Evolutionary conservation across 768 basidiomycete genomes (phyloP).

Genomic region (Lanmaoa rubissima): DNA sequence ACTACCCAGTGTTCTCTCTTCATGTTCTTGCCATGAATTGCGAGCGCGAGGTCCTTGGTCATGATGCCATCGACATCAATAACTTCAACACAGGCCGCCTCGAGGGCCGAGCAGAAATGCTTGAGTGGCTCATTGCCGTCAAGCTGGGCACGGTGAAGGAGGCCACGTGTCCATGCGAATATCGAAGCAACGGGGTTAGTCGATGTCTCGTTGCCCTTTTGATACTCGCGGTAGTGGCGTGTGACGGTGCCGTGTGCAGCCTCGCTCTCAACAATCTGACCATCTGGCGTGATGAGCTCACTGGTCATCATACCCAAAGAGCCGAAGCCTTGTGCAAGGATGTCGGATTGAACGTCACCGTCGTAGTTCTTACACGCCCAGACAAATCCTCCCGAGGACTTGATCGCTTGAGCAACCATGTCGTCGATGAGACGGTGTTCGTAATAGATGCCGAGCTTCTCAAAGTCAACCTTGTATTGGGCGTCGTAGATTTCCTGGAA

Average conservation of each 20-base stretch:
- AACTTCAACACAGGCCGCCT: slow-evolving; percentile 85
- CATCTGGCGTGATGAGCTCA: slow-evolving; percentile 94
- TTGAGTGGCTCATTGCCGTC: slow-evolving; percentile 76
- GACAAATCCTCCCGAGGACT: slow-evolving; percentile 90
- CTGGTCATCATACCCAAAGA: slow-evolving; percentile 97
- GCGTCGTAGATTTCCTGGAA: slow-evolving; percentile 94
- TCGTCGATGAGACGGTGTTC: slow-evolving; percentile 98
- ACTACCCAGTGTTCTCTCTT: slow-evolving; percentile 96
- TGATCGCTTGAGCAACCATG: slow-evolving; percentile 98
- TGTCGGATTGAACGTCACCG: slow-evolving; percentile 86
- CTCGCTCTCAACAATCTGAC: slow-evolving; percentile 88
- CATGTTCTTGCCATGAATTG: slow-evolving; percentile 90
- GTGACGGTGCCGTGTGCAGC: slow-evolving; percentile 98
- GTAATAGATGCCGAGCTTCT: slow-evolving; percentile 75
- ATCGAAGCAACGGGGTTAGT: slow-evolving; percentile 99
- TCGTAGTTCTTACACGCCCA: slow-evolving; percentile 80
- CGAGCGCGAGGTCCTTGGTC: slow-evolving; percentile 96
- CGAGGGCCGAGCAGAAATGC: slow-evolving; percentile 76
- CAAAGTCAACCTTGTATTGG: slow-evolving; percentile 71
- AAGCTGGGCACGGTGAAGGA: slow-evolving; percentile 89
- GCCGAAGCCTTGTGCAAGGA: slow-evolving; percentile 97
- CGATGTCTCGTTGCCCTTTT: slow-evolving; percentile 96
- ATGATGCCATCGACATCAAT: slow-evolving; percentile 90
- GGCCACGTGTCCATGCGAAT: slow-evolving; percentile 97
- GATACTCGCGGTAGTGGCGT: slow-evolving; percentile 94